Base-by-base conservation (phyloP, 1,139 yeast genomes). In the Saccharomyces hybrid region DNA sequence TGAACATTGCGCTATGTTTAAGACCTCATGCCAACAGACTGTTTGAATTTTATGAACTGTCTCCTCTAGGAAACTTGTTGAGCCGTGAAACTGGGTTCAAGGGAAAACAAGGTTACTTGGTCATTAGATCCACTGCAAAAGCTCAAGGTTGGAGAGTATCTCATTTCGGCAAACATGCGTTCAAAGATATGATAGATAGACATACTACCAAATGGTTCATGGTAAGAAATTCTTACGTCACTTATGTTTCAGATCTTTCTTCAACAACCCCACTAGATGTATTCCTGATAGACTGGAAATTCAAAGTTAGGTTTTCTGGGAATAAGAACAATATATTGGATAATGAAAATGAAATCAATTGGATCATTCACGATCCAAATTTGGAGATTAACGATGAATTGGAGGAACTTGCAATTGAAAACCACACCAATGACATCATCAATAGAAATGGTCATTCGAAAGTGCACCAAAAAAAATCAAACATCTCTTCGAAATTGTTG, bases 91-190 rank as follows among this genome's bases (percentile, higher is more conserved):
- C 82, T 26, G 87, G 90, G 0, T 86, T 78, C 64, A 83, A 81
- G 56, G 96, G 99, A 1, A 93, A 91, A 64, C 97, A 93, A 70
- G 99, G 99, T 4, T 80, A 82, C 52, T 73, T 93, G 54, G 82
- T 87, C 57, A 80, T 90, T 48, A 82, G 91, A 23, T 86, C 97
- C 0, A 81, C 90, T 1, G 93, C 98, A 0, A 82, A 82, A 58
- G 78, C 90, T 0, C 96, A 88, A 69, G 98, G 98, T 2, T 93
- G 99, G 99, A 78, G 96, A 65, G 97, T 91, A 11, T 88, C 95
- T 5, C 97, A 91, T 67, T 83, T 89, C 71, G 83, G 80, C 59
- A 83, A 89, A 8, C 82, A 83, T 60, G 97, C 89, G 65, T 75
- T 89, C 62, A 82, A 80, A 62, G 89, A 86, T 34, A 89, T 90